Percentiles rank a stretch among this genome's conserved stretches.
Evolutionary conservation across 2,329 filamentous ascomycete genomes (phyloP).

Genomic region (Chaetomium strumarium): DNA sequence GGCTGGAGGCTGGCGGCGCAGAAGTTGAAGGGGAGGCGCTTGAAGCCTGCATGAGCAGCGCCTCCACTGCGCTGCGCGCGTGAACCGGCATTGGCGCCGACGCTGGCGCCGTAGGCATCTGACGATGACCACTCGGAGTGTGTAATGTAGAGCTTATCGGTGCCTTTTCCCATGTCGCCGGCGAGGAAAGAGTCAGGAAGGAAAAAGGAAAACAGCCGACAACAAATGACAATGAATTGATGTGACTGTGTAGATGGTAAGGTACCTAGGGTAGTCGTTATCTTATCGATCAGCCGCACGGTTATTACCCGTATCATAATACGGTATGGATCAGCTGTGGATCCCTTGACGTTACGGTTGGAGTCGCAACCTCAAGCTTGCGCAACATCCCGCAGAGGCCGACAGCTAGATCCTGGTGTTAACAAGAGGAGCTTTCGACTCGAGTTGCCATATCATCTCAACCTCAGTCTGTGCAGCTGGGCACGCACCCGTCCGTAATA

Average conservation of each 20-base stretch:
- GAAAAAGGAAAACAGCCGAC: no score
- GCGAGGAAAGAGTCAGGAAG: neutral
- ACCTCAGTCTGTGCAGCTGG: neutral
- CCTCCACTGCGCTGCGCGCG: constrained; percentile 40
- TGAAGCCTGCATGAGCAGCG: constrained; percentile 58
- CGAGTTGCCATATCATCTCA: neutral
- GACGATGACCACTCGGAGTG: constrained; percentile 96
- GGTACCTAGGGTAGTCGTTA: no score
- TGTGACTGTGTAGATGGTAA: no score
- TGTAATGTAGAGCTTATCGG: constrained; percentile 68
- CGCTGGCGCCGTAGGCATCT: constrained; percentile 80
- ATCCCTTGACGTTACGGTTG: neutral
- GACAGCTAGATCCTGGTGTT: neutral
- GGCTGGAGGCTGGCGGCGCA: constrained; percentile 94
- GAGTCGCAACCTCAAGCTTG: neutral
- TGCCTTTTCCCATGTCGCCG: constrained; percentile 43
- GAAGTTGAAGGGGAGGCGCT: constrained; percentile 93
- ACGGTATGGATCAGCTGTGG: neutral
- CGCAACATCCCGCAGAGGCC: neutral
- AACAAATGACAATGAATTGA: neutral
- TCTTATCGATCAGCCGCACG: constrained; percentile 7
- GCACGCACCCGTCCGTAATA: neutral
- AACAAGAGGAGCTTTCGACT: neutral
- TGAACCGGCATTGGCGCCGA: constrained; percentile 61
- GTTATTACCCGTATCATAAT: neutral